Evolutionary conservation across 345 rosid genomes (phyloP).

Genomic region (Eucalyptus polyanthemos): DNA sequence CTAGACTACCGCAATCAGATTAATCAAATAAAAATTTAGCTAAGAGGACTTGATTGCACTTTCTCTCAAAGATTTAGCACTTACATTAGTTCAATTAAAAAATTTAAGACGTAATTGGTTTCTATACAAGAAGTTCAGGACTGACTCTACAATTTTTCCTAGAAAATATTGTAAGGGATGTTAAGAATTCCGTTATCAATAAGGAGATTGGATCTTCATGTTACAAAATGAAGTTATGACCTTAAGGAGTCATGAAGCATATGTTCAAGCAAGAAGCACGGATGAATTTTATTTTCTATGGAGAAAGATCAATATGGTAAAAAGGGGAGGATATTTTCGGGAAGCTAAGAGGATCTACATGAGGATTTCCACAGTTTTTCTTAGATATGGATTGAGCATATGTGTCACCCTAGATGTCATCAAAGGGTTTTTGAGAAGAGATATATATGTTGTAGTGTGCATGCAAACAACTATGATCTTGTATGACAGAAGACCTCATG

Average conservation of each 20-base stretch:
- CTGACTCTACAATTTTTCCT: background rate
- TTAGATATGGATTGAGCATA: background rate
- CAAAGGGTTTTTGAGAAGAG: background rate
- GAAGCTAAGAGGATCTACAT: background rate
- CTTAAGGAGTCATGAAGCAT: background rate
- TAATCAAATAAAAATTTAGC: background rate
- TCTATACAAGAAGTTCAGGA: background rate
- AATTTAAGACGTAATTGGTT: background rate
- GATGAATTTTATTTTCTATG: background rate
- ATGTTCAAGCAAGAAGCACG: background rate
- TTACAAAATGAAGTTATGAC: background rate
- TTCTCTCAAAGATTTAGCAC: background rate
- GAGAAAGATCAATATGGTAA: background rate
- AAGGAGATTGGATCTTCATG: background rate
- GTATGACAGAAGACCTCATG: background rate
- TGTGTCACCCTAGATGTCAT: background rate
- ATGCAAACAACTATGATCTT: background rate
- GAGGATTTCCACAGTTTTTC: background rate
- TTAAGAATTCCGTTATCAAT: background rate
- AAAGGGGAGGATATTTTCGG: background rate
- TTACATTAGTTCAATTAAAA: background rate
- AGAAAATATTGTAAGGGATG: background rate
- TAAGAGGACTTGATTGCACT: background rate
- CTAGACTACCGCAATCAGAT: background rate
- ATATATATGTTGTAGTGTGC: background rate